Evolutionary conservation across 2,329 filamentous ascomycete species (phyloP).

Genomic region (Beauveria rudraprayagi): DNA sequence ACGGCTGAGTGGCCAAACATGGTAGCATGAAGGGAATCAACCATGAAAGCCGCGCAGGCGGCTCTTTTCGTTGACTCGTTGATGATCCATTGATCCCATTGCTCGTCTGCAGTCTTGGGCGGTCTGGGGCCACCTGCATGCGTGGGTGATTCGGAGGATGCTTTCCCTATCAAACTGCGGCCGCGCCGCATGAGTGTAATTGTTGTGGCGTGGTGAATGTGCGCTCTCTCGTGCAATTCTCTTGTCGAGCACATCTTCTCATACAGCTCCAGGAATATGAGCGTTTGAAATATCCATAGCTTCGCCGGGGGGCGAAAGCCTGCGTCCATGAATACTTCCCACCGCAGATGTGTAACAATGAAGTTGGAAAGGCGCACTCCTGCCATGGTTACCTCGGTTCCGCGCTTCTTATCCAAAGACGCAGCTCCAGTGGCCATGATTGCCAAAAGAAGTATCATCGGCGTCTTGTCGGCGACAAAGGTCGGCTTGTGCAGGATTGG

Average conservation of each 20-base stretch:
- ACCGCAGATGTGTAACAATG: constrained; percentile 84
- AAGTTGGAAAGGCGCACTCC: constrained; percentile 85
- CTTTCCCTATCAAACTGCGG: constrained; percentile 80
- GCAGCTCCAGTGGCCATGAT: constrained; percentile 92
- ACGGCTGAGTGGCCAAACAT: constrained; percentile 97
- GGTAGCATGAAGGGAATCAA: constrained; percentile 92
- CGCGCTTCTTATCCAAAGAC: constrained; percentile 76
- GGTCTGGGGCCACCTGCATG: constrained; percentile 59
- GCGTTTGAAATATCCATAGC: constrained; percentile 89
- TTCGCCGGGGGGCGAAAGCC: constrained; percentile 89
- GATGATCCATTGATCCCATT: constrained; percentile 94
- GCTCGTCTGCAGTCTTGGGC: constrained; percentile 70
- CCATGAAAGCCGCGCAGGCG: constrained; percentile 88
- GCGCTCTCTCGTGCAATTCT: constrained; percentile 84
- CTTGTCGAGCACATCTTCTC: constrained; percentile 98
- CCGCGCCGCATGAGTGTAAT: constrained; percentile 92
- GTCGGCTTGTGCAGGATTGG: constrained; percentile 93
- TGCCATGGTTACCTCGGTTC: constrained; percentile 61
- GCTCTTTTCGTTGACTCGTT: constrained; percentile 84
- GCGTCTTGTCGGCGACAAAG: constrained; percentile 80
- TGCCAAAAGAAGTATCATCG: constrained; percentile 73
- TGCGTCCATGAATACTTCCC: constrained; percentile 88
- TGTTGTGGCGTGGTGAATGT: constrained; percentile 94
- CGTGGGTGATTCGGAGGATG: constrained; percentile 75
- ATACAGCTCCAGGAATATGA: constrained; percentile 83